Percentiles rank a stretch among this genome's conserved stretches.
Evolutionary conservation across 305 asterid species (phyloP).

Genomic region (Solanum hybrid): DNA sequence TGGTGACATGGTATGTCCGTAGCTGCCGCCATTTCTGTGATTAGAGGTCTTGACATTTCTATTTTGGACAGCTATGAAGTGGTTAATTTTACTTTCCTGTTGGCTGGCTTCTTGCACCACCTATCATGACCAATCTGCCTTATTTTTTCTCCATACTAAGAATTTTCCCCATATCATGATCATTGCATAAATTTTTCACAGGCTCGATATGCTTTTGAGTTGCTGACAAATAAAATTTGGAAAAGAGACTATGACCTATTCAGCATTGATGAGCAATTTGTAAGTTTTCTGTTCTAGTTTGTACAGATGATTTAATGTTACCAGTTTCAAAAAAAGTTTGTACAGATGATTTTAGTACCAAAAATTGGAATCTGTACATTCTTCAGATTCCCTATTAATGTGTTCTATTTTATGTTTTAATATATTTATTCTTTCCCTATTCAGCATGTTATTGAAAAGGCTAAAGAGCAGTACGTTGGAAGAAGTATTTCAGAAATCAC

Average conservation of each 20-base stretch:
- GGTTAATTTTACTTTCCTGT: not conserved
- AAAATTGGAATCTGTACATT: not conserved
- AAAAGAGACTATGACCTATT: conserved; percentile 87
- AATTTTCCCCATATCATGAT: conserved; percentile 10
- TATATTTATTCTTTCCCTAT: conserved; percentile 13
- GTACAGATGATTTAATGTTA: not conserved
- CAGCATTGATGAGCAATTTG: conserved; percentile 67
- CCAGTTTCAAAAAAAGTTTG: not conserved
- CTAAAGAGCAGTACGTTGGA: conserved; percentile 35
- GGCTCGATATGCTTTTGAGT: conserved; percentile 90
- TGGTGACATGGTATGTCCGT: not conserved
- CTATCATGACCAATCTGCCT: not conserved
- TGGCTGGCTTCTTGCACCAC: not conserved
- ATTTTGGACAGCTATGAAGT: not conserved
- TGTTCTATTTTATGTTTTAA: not conserved
- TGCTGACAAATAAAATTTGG: conserved; percentile 65
- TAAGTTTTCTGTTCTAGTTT: conserved; percentile 26
- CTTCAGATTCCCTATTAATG: not conserved
- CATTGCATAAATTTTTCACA: conserved; percentile 22
- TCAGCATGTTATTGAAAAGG: conserved; percentile 62
- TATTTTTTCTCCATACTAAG: not conserved
- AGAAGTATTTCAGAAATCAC: conserved; percentile 44
- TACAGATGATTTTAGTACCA: not conserved
- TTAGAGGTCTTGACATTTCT: not conserved
- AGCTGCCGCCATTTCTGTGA: not conserved